Evolutionary conservation across 2,329 filamentous ascomycete species (phyloP), one percentile per base, ranked within the genome.

Genomic region (Ambrosiella beaveri): DNA sequence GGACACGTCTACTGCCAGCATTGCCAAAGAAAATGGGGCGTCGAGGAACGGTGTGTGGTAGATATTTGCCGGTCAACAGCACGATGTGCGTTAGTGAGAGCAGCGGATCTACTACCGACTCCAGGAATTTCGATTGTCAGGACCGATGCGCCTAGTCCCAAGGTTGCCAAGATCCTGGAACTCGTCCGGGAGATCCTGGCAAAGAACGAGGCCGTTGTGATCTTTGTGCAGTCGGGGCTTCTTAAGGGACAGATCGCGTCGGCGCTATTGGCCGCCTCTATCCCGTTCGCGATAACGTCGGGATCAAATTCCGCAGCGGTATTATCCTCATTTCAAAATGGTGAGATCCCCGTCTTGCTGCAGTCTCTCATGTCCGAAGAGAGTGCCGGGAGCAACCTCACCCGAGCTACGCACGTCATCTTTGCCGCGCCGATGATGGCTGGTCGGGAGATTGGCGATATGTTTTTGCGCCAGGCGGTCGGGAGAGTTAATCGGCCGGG

Each of bases 371-470:
- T 69, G 63, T 67, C 66, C 7, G 64, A 66, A 3, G 67, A 71
- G 37, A 69, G 71, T 2, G 70, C 73, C 0, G 73, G 73, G 0
- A 69, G 67, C 27, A 74, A 74, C 60, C 64, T 73, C 11, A 68
- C 68, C 9, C 65, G 68, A 19, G 72, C 72, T 0, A 73, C 71
- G 57, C 72, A 74, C 57, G 64, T 74, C 54, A 66, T 75, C 47
- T 73, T 74, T 56, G 65, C 68, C 0, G 68, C 65, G 4, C 69
- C 71, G 0, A 65, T 68, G 12, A 36, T 57, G n/a, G 61, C 62
- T 4, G 64, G 68, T 53, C 65, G 67, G 55, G 64, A 67, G 4
- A 63, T 66, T 3, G 72, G 67, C 53, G 64, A 68, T 7, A 65
- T 65, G 51, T 68, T 66, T 51, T 68, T 73, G 62, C 64, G 66